Evolutionary conservation across 2,329 filamentous ascomycete genomes (phyloP).

Genomic region (Taxawa tesnikishii): DNA sequence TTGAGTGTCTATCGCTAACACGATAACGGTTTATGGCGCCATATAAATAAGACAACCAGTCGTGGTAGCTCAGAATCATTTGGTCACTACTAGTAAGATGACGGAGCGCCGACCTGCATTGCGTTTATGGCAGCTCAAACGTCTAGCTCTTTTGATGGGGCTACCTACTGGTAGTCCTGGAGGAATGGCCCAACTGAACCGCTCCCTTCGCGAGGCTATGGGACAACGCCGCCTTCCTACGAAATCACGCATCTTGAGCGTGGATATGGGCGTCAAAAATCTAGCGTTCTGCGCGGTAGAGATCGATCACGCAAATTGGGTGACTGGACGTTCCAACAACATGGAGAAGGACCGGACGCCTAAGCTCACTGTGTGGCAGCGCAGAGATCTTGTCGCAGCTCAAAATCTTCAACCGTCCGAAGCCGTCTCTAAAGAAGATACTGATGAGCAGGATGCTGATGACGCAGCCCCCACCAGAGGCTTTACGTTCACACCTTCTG

Average conservation of each 20-base stretch:
- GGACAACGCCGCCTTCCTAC: not conserved
- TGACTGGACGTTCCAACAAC: slow-evolving; percentile 1
- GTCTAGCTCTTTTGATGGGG: too few relatives aligned
- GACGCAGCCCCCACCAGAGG: not conserved
- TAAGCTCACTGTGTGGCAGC: slow-evolving; percentile 18
- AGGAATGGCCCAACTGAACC: too few relatives aligned
- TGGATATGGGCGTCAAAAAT: slow-evolving; percentile 78
- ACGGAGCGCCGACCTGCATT: too few relatives aligned
- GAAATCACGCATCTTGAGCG: slow-evolving; percentile 51
- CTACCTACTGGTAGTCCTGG: too few relatives aligned
- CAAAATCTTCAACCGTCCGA: slow-evolving; percentile 1
- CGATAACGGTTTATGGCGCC: too few relatives aligned
- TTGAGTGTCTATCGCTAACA: too few relatives aligned
- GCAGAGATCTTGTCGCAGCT: slow-evolving; percentile 16
- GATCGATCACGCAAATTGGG: slow-evolving; percentile 5
- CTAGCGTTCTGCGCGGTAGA: slow-evolving; percentile 55
- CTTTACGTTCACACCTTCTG: slow-evolving; percentile 27
- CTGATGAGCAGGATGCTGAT: slow-evolving; percentile 20
- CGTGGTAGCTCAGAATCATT: too few relatives aligned
- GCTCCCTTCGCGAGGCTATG: too few relatives aligned
- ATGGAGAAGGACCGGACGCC: not conserved
- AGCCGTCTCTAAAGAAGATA: not conserved
- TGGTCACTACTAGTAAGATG: too few relatives aligned
- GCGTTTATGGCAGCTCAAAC: too few relatives aligned
- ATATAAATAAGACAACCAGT: too few relatives aligned